These are phyloP conservation scores for Aphanomyces astaci DNA, from an alignment of 352 stramenopile species.

Conservation along the genomic window DNA sequence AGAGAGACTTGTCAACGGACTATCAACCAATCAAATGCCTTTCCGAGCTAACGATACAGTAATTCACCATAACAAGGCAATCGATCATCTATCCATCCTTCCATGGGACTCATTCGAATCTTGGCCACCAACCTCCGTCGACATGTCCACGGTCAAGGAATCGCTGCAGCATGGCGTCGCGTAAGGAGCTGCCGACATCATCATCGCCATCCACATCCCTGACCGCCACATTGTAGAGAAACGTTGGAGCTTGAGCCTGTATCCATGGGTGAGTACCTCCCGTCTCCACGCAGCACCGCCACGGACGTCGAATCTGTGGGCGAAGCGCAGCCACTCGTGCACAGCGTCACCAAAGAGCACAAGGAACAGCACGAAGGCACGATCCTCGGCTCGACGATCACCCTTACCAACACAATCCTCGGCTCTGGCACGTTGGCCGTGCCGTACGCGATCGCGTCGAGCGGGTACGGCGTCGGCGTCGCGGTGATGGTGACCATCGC, in stretches of 20 bases:
- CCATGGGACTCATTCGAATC: not conserved
- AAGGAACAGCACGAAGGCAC: slow-evolving; percentile 28
- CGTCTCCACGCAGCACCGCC: slow-evolving; percentile 34
- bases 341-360: slow-evolving; percentile 12
- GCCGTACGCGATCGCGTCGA: slow-evolving; percentile 62
- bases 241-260: slow-evolving; percentile 32
- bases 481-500: slow-evolving; percentile 59
- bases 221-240: not conserved
- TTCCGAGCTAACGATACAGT: not conserved
- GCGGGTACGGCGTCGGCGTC: slow-evolving; percentile 60
- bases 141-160: not conserved
- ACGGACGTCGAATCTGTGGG: slow-evolving; percentile 4
- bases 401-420: slow-evolving; percentile 67
- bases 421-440: slow-evolving; percentile 64
- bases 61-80: too few species aligned
- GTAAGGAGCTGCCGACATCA: not conserved
- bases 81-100: too few species aligned
- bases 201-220: not conserved
- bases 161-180: not conserved
- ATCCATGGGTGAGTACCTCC: slow-evolving; percentile 78
- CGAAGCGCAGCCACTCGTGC: slow-evolving; percentile 26
- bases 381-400: slow-evolving; percentile 60
- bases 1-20: not conserved
- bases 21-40: not conserved
- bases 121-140: not conserved